Evolutionary conservation across 306 rosid species (phyloP), one percentile per base, ranked within the genome.

Genomic region (Rosa persica): DNA sequence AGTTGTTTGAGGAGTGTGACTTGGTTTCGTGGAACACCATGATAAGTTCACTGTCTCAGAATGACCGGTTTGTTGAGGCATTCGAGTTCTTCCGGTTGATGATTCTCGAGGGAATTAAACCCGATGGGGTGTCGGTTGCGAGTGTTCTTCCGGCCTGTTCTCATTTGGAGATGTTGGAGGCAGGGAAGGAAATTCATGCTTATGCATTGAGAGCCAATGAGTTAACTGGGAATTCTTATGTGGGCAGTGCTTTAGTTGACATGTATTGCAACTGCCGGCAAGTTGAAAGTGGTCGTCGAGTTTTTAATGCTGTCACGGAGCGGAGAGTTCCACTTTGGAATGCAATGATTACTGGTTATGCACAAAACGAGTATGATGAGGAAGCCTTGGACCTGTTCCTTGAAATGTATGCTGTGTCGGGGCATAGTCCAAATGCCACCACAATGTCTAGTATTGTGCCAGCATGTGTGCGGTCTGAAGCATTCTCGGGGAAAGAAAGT

Each of bases 121-220:
- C 89, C 8, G 93, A 93, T 79, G 94, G 94, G 70, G 86, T 93
- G 73, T 89, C 98, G 4, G 40, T 93, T 74, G 87, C 97, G 4
- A 93, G 98, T 66, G 92, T 78, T 81, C 89, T 93, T 69, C 97
- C 98, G 13, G 91, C 98, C 25, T 93, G 98, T 78, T 88, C 94
- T 65, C 96, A 93, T 77, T 61, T 93, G 76, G 98, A 91, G 82
- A 76, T 86, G 89, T 79, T 93, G 80, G 78, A 81, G 54, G 54
- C 68, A 52, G 96, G 98, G 73, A 88, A 69, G 83, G 90, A 91
- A 74, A 81, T 93, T 17, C 98, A 93, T 86, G 89, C 83, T 6
- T 89, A 88, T 87, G 92, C 86, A 11, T 65, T 91, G 78, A 85
- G 82, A 79, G 87, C 79, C 25, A 78, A 54, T 17, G 85, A 80